These are phyloP conservation scores for Jaenimonas drosophilae DNA, from an alignment of 208 protist genomes.

Conservation along the genomic window DNA sequence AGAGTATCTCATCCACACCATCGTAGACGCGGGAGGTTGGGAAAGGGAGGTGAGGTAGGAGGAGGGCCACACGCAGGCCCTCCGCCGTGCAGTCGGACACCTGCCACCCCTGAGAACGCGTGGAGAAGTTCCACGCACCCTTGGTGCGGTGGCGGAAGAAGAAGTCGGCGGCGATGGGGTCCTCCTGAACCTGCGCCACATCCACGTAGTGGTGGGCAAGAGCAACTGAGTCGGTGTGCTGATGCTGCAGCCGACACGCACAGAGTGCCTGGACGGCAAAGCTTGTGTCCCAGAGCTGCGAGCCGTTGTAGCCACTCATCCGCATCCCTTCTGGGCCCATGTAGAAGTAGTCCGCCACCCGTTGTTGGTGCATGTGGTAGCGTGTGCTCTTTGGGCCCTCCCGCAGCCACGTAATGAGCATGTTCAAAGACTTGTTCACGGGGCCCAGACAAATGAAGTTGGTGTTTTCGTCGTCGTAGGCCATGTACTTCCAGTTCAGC, in stretches of 20 bases:
- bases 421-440: conserved; percentile 95
- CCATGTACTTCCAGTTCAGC: conserved; percentile 84
- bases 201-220: conserved; percentile 92
- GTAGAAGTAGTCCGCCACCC: conserved; percentile 96
- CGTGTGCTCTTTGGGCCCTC: conserved; percentile 78
- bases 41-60: conserved; percentile 54
- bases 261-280: conserved; percentile 94
- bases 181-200: conserved; percentile 84
- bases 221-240: conserved; percentile 46
- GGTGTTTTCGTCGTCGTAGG: conserved; percentile 93
- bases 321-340: conserved; percentile 91
- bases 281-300: conserved; percentile 97
- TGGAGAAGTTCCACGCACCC: conserved; percentile 97
- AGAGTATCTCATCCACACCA: conserved; percentile 92
- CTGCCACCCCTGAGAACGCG: conserved; percentile 91
- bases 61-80: conserved; percentile 89
- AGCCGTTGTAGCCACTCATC: conserved; percentile 98
- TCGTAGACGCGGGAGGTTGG: conserved; percentile 56
- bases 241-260: conserved; percentile 63
- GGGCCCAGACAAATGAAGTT: conserved; percentile 96
- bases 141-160: conserved; percentile 94
- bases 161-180: conserved; percentile 63
- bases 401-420: conserved; percentile 90
- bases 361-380: conserved; percentile 80
- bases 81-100: conserved; percentile 97